Evolutionary conservation across 441 rosid species (phyloP), one percentile per base, ranked within the genome.

Genomic region (Populus hybrid): DNA sequence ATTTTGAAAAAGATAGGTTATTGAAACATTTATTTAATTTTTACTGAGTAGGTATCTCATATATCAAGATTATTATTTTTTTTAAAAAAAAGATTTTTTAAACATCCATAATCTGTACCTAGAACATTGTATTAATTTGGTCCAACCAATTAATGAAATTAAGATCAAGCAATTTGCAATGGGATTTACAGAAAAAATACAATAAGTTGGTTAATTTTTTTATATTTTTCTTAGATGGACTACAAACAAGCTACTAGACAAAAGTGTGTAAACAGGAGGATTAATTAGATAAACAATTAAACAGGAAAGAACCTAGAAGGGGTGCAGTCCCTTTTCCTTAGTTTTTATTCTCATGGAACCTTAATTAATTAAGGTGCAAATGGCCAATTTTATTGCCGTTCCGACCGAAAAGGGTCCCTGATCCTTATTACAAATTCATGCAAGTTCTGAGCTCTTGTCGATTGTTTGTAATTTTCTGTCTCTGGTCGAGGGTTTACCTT

Each of bases 401-500:
- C 74, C 80, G 75, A 40, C 35, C 70, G 81, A 73, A 28, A 70
- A 31, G 75, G 83, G 82, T 81, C 74, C 83, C 83, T 9, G 50
- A 24, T 73, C 63, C 61, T n/a, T 33, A 38, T 24, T 42, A 75
- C 87, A 80, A 10, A 24, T 81, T 72, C 38, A 71, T 23, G 2
- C 71, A 80, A 81, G 53, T 28, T 63, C 63, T 72, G 53, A 50
- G 64, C 70, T 77, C 45, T 69, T 75, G 66, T 72, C 73, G 63
- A 69, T n/a, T 56, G 29, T 69, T 16, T 35, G 64, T 50, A 6
- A 68, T 73, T 40, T 40, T 50, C 35, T 77, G 65, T 69, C 74
- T 36, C 35, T 26, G 4, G 3, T 20, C 14, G 11, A 61, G 3
- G 23, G 45, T 10, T 14, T 45, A 14, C 56, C 56, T 4, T 42